Evolutionary conservation across 2,329 filamentous ascomycete genomes (phyloP).

Genomic region (Paecilomyces dactylethromorphus): DNA sequence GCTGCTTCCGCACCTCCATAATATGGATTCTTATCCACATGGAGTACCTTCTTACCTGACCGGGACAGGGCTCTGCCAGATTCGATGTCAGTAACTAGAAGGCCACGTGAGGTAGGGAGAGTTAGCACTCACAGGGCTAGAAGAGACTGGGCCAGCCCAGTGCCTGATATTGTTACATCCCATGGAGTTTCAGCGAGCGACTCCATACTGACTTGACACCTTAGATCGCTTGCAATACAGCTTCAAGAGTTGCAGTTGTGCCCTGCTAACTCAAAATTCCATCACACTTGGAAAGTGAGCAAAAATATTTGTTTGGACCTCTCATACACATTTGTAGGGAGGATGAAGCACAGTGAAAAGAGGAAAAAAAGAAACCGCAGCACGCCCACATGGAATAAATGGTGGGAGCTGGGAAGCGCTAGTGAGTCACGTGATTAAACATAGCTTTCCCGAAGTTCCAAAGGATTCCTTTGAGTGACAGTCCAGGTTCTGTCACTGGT

Average conservation of each 20-base stretch:
- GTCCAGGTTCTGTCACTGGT: neutral
- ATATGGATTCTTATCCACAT: conserved; percentile 79
- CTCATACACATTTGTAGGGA: neutral
- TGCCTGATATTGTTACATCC: conserved; percentile 75
- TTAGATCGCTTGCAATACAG: neutral
- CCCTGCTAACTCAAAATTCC: conserved; percentile 10
- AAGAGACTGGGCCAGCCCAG: conserved; percentile 70
- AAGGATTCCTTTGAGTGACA: neutral
- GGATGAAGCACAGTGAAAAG: neutral
- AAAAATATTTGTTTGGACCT: neutral
- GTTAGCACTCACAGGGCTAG: conserved; percentile 60
- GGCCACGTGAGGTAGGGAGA: conserved; percentile 3
- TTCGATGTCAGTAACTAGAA: conserved; percentile 47
- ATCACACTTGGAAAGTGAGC: conserved; percentile 10
- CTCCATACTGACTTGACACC: conserved; percentile 53
- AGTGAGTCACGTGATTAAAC: conserved; percentile 12
- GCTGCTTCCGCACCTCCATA: conserved; percentile 85
- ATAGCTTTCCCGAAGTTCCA: neutral
- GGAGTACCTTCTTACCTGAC: conserved; percentile 83
- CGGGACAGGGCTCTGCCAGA: conserved; percentile 76
- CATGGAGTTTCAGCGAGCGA: conserved; percentile 65
- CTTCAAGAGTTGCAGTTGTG: neutral
- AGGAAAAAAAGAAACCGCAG: conserved; percentile 11
- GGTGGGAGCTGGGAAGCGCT: conserved; percentile 9
- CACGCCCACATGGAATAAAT: conserved; percentile 9